These are phyloP conservation scores for Dimargaris xerosporica DNA, from an alignment of 192 early-diverging fungal species.

Conservation along the genomic window DNA sequence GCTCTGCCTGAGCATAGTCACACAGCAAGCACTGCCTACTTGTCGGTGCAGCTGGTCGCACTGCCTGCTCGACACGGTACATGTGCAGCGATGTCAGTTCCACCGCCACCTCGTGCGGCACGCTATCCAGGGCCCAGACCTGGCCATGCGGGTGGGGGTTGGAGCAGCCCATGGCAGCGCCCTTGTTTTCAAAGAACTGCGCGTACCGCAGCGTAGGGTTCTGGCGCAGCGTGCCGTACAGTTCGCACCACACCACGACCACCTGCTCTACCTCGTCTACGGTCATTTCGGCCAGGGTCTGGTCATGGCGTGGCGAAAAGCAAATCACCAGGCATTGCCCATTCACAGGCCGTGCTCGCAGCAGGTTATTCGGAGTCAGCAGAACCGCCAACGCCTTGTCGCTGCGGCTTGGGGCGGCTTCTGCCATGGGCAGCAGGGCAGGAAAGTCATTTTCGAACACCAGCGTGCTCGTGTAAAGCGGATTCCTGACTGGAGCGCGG, in stretches of 20 bases:
- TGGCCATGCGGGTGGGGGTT: constrained; percentile 95
- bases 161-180: constrained; percentile 89
- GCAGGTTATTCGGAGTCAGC: constrained; percentile 16
- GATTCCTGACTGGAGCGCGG: constrained; percentile 32
- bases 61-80: constrained; percentile 37
- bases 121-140: constrained; percentile 73
- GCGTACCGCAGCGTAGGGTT: constrained; percentile 53
- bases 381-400: constrained; percentile 14
- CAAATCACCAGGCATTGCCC: constrained; percentile 87
- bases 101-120: constrained; percentile 64
- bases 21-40: constrained; percentile 53
- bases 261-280: constrained; percentile 45
- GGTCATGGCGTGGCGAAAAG: constrained; percentile 77
- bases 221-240: constrained; percentile 35
- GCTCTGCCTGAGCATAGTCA: constrained; percentile 44
- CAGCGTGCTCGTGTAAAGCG: constrained; percentile 60
- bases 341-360: constrained; percentile 39
- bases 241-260: constrained; percentile 56
- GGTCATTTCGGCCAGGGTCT: constrained; percentile 78
- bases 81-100: constrained; percentile 49
- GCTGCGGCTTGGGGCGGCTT: constrained; percentile 17
- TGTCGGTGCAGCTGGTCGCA: background rate
- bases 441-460: constrained; percentile 91
- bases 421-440: constrained; percentile 55
- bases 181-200: constrained; percentile 98